Base-by-base conservation (phyloP, 2,329 filamentous ascomycete genomes). In the Colletotrichum salicis region DNA sequence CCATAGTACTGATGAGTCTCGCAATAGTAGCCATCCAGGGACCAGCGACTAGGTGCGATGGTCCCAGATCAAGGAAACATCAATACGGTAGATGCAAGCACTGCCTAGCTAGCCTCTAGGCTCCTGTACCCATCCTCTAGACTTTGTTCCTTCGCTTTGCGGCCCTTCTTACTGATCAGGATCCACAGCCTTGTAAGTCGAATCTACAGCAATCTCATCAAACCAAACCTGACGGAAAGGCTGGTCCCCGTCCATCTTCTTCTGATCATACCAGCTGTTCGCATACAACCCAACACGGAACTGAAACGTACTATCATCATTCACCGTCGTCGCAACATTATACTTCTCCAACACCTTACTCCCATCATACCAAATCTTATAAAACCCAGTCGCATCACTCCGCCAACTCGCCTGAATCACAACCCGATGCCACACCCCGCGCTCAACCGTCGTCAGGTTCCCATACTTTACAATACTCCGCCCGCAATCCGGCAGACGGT, bases 271-370 rank as follows among this genome's bases (percentile, higher is more conserved):
- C 86, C 85, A 87, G 12, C 81, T 81, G 75, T 87, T 87, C 1
- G 85, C 85, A 76, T 88, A 87, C 37, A 87, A 76, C 0, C 86
- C 86, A 13, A 86, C 82, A 6, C 82, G 77, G 77, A 86, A 87
- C 76, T 84, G 79, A 74, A 87, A 87, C 5, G 76, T 72, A 41
- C 79, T 78, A 29, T 81, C 79, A 70, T 87, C 85, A 15, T 80
- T 78, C 27, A 87, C 78, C 2, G 83, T 88, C 3, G 86, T 87
- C n/a, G 79, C 73, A 5, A 86, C 76, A 59, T 81, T 78, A 35
- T 73, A 78, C 67, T 77, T 68, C 67, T 86, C 81, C n/a, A 83
- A 66, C 35, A 86, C 84, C 76, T 84, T 84, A 22, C 74, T 75
- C 1, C 84, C 85, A 74, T 87, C 84, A 68, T 82, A 82, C 84